phyloP scores from a whole-genome alignment of 1,284 basidiomycete species.

The Ustilago loliicola region DNA sequence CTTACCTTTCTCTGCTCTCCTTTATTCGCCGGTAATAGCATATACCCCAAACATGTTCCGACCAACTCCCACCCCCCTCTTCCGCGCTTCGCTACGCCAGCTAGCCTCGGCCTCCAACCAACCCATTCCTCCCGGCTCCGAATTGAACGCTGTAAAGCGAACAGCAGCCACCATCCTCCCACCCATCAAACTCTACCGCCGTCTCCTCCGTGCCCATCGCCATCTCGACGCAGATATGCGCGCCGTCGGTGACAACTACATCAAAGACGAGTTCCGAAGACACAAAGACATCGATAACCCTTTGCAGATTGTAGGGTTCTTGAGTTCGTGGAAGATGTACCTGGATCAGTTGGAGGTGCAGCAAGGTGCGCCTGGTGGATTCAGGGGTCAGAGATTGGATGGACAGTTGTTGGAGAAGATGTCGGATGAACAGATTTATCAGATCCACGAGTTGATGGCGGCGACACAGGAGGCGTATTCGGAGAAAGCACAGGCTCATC shows the following conservation, averaged over 20 bases:
- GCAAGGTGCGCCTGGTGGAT: slow-evolving; percentile 40
- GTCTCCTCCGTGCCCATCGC: slow-evolving; percentile 65
- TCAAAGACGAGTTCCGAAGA: slow-evolving; percentile 68
- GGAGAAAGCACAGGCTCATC: slow-evolving; percentile 46
- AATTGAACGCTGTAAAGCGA: slow-evolving; percentile 40
- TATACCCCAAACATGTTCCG: slow-evolving; percentile 30
- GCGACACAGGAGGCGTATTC: slow-evolving; percentile 63
- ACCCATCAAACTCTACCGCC: slow-evolving; percentile 66
- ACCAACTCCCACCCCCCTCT: slow-evolving; percentile 18
- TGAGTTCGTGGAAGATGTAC: slow-evolving; percentile 70
- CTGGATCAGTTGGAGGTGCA: slow-evolving; percentile 63
- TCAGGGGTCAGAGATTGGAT: slow-evolving; percentile 56
- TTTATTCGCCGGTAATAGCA: neutral
- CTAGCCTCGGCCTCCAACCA: slow-evolving; percentile 44
- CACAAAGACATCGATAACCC: slow-evolving; percentile 66
- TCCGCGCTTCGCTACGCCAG: slow-evolving; percentile 30
- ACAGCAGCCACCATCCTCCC: slow-evolving; percentile 60
- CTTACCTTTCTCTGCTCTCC: slow-evolving; percentile 7
- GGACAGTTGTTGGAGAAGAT: slow-evolving; percentile 61
- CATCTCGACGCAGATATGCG: slow-evolving; percentile 67
- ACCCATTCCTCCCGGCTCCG: slow-evolving; percentile 42
- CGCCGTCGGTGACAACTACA: slow-evolving; percentile 68
- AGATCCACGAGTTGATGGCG: slow-evolving; percentile 68
- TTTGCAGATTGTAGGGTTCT: slow-evolving; percentile 68
- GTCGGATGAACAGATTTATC: slow-evolving; percentile 70